A percentile compares a stretch with the other conserved stretches of the same genome.
Conservation (phyloP, 345 rosid genomes). For the Carallia pectinifolia region DNA sequence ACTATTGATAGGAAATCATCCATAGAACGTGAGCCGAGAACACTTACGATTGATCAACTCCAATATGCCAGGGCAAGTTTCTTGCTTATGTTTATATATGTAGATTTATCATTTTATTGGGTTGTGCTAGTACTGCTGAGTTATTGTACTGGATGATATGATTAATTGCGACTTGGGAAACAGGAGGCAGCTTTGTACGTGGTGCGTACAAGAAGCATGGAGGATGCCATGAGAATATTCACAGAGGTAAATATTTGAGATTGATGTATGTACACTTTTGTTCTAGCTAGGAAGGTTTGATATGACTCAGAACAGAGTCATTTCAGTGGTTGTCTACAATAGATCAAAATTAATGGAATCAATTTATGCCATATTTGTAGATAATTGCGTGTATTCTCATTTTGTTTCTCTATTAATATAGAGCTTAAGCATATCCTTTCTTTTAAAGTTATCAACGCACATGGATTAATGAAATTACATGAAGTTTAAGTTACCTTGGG, state of each 20-base stretch:
- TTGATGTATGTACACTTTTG: neutral
- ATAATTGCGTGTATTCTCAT: too few species aligned
- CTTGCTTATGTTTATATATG: neutral
- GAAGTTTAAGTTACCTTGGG: too few species aligned
- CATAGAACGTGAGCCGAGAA: slow-evolving; percentile 50
- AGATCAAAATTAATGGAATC: too few species aligned
- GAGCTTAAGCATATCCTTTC: too few species aligned
- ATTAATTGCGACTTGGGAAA: neutral
- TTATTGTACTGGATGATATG: neutral
- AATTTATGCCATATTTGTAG: too few species aligned
- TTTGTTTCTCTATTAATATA: too few species aligned
- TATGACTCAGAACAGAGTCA: too few species aligned
- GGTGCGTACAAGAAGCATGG: slow-evolving; percentile 36
- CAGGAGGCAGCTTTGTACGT: slow-evolving; percentile 56
- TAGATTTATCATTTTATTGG: neutral
- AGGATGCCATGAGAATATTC: slow-evolving; percentile 48
- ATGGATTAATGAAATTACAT: too few species aligned
- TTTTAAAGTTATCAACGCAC: too few species aligned
- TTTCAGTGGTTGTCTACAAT: too few species aligned
- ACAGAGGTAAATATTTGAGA: slow-evolving; percentile 28
- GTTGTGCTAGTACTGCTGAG: neutral
- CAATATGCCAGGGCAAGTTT: slow-evolving; percentile 41
- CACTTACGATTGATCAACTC: slow-evolving; percentile 39
- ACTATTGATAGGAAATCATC: slow-evolving; percentile 37
- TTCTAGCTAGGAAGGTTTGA: too few species aligned